These are phyloP conservation scores for Nothophaeocryptopus gaeumannii DNA, from an alignment of 2,329 filamentous ascomycete genomes.

Conservation along the genomic window DNA sequence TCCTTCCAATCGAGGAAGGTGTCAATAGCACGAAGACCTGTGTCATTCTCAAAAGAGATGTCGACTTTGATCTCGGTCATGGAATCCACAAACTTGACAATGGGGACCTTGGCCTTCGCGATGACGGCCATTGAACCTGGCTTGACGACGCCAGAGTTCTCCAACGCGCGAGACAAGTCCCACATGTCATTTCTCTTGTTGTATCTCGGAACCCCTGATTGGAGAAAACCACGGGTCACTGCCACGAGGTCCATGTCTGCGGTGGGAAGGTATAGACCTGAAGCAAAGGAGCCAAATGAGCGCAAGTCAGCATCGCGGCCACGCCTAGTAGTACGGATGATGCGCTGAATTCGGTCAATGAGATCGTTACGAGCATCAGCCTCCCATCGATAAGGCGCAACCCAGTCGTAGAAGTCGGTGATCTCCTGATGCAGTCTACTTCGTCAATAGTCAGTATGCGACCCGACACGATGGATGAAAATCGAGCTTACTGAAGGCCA, in stretches of 20 bases:
- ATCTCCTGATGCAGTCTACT: slow-evolving; percentile 80
- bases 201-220: slow-evolving; percentile 40
- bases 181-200: no score
- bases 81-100: slow-evolving; percentile 85
- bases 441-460: slow-evolving; percentile 8
- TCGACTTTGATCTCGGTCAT: slow-evolving; percentile 80
- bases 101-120: slow-evolving; percentile 73
- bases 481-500: slow-evolving; percentile 27
- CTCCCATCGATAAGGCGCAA: slow-evolving; percentile 75
- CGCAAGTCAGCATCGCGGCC: slow-evolving; percentile 56
- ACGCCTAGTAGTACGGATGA: slow-evolving; percentile 48
- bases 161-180: slow-evolving; percentile 44
- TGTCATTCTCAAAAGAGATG: slow-evolving; percentile 89
- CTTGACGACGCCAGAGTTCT: slow-evolving; percentile 56
- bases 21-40: slow-evolving; percentile 73
- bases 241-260: slow-evolving; percentile 94
- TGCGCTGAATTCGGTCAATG: slow-evolving; percentile 63
- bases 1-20: slow-evolving; percentile 79
- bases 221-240: slow-evolving; percentile 60
- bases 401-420: slow-evolving; percentile 81
- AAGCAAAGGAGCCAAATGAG: slow-evolving; percentile 93
- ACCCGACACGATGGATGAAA: no score
- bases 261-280: slow-evolving; percentile 67
- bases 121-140: slow-evolving; percentile 65
- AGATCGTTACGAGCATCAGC: slow-evolving; percentile 70